Evolutionary conservation across 192 early-diverging fungal species (phyloP).

Genomic region (Diversispora eburnea): DNA sequence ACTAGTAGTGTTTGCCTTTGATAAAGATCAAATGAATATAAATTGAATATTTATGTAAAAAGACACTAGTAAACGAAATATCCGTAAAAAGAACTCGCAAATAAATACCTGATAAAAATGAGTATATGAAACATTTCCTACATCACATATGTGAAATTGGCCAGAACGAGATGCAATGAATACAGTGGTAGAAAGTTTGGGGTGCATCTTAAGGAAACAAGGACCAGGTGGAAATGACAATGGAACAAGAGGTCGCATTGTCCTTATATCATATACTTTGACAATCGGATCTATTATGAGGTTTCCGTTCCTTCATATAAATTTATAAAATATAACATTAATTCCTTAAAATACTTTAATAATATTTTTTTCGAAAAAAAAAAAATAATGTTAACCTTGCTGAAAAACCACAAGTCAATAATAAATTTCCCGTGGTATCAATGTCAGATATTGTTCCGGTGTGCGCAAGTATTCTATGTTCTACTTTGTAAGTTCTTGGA

Average conservation of each 20-base stretch:
- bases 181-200: constrained; percentile 59
- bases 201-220: constrained; percentile 69
- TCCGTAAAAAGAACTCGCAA: constrained; percentile 28
- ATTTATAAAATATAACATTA: neutral
- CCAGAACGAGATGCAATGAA: constrained; percentile 64
- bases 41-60: constrained; percentile 26
- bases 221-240: constrained; percentile 68
- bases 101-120: constrained; percentile 49
- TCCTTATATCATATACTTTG: constrained; percentile 79
- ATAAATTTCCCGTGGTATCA: constrained; percentile 68
- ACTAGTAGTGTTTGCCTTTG: constrained; percentile 51
- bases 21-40: neutral
- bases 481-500: constrained; percentile 56
- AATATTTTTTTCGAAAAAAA: neutral
- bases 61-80: constrained; percentile 8
- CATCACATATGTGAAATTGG: constrained; percentile 68
- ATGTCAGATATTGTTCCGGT: constrained; percentile 74
- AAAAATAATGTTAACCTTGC: constrained; percentile 42
- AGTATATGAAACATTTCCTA: constrained; percentile 42
- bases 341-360: neutral
- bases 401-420: constrained; percentile 76
- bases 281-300: constrained; percentile 73
- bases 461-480: constrained; percentile 67
- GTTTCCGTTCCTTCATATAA: constrained; percentile 42
- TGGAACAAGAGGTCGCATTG: constrained; percentile 64